Conservation (phyloP, 176 grass and related monocot species). For the Chrysopogon serrulatus region DNA sequence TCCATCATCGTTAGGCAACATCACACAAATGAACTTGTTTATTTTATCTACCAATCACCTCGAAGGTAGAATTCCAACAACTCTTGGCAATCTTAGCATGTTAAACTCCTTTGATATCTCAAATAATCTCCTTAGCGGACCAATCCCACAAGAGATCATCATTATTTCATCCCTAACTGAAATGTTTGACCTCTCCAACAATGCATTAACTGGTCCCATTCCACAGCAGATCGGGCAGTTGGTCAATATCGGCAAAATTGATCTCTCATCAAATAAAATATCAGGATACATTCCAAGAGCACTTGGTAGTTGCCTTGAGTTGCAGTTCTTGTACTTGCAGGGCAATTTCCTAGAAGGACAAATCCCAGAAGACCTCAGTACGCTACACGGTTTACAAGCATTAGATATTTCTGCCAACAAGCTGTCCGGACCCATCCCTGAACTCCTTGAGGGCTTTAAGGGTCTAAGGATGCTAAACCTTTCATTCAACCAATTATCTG, state of each 20-base stretch:
- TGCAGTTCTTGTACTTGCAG: background rate
- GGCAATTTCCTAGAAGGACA: background rate
- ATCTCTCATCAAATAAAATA: background rate
- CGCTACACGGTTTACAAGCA: background rate
- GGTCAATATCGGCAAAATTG: background rate
- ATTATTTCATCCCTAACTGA: background rate
- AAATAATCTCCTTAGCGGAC: background rate
- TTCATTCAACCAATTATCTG: background rate
- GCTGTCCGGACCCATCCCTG: background rate
- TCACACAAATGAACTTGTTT: background rate
- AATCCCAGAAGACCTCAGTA: background rate
- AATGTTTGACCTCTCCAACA: background rate
- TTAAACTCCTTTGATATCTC: background rate
- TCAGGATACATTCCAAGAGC: background rate
- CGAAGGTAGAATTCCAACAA: background rate
- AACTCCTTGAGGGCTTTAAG: background rate
- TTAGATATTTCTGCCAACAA: background rate
- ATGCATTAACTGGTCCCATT: background rate
- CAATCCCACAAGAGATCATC: background rate
- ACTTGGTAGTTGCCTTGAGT: background rate
- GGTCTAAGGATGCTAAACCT: background rate
- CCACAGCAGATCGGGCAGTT: background rate
- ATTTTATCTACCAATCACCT: background rate
- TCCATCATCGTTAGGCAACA: background rate
- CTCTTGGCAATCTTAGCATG: background rate